These are phyloP conservation scores for Penicillium cinerascens DNA, from an alignment of 495 filamentous ascomycete species.

Conservation along the genomic window DNA sequence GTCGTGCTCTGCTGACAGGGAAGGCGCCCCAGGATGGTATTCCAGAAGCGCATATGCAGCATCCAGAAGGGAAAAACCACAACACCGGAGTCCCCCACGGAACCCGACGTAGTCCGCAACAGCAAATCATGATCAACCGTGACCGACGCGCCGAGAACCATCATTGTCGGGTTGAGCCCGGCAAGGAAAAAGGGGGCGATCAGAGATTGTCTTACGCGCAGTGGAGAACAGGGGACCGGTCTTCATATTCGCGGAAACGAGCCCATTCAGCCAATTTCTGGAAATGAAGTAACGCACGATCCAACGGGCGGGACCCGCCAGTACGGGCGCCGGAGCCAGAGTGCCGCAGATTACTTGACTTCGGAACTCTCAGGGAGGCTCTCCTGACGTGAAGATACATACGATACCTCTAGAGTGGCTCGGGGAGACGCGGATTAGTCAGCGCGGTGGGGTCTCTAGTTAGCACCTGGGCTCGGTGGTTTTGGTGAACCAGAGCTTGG, in stretches of 20 bases:
- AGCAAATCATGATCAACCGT: conserved; percentile 3
- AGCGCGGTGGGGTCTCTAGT: background rate
- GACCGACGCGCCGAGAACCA: background rate
- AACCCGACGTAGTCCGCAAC: background rate
- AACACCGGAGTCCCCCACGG: background rate
- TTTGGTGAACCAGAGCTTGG: conserved; percentile 6
- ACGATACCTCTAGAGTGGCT: too few species aligned
- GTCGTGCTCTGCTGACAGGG: background rate
- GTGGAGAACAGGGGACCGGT: conserved; percentile 5
- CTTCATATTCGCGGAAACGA: conserved; percentile 14
- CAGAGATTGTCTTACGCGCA: background rate
- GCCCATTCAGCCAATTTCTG: conserved; percentile 6
- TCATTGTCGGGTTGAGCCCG: background rate
- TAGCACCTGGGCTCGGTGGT: background rate
- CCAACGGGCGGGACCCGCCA: conserved; percentile 8
- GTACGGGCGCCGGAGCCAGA: background rate
- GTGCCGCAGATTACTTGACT: background rate
- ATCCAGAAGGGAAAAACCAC: background rate
- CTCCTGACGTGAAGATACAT: background rate
- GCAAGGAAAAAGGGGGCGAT: background rate
- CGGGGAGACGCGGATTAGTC: conserved; percentile 14
- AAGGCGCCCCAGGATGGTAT: background rate
- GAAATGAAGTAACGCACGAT: conserved; percentile 8
- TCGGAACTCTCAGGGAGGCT: background rate
- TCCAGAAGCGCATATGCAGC: background rate